Conservation (phyloP, 2,329 filamentous ascomycete genomes). For the Arthrinium puccinioides region DNA sequence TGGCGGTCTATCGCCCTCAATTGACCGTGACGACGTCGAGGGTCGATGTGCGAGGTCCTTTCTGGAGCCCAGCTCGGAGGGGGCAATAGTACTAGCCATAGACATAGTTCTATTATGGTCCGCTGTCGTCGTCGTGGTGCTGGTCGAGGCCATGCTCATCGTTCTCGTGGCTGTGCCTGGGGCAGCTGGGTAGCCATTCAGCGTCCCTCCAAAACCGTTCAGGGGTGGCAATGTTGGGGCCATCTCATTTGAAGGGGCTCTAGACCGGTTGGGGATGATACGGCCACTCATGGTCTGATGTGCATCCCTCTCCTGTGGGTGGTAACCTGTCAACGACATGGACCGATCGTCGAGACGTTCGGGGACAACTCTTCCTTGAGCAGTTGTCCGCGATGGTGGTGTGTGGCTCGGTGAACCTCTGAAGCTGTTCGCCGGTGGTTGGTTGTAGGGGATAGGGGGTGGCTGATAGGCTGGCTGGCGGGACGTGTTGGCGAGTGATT, state of each 20-base stretch:
- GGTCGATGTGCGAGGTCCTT: slow-evolving; percentile 46
- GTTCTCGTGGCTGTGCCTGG: slow-evolving; percentile 51
- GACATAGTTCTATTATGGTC: slow-evolving; percentile 69
- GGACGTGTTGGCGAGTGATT: slow-evolving; percentile 74
- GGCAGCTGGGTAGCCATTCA: slow-evolving; percentile 32
- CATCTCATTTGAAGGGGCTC: slow-evolving; percentile 37
- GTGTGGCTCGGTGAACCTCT: slow-evolving; percentile 64
- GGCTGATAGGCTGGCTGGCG: slow-evolving; percentile 67
- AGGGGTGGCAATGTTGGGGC: no score
- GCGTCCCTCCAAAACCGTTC: slow-evolving; percentile 25
- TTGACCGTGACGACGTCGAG: slow-evolving; percentile 47
- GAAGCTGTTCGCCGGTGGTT: slow-evolving; percentile 65
- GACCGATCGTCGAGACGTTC: slow-evolving; percentile 87
- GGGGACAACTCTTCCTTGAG: slow-evolving; percentile 84
- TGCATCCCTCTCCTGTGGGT: slow-evolving; percentile 64
- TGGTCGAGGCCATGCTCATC: slow-evolving; percentile 55
- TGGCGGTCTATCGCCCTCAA: slow-evolving; percentile 47
- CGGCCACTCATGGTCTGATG: slow-evolving; percentile 93
- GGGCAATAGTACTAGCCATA: slow-evolving; percentile 77
- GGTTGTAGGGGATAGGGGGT: slow-evolving; percentile 52
- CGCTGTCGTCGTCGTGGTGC: slow-evolving; percentile 33
- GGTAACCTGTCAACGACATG: slow-evolving; percentile 90
- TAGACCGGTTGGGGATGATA: slow-evolving; percentile 68
- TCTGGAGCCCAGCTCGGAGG: slow-evolving; percentile 53
- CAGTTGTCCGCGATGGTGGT: slow-evolving; percentile 68